Evolutionary conservation across 495 filamentous ascomycete species (phyloP).

Genomic region (Hypoxylon lienhwacheense): DNA sequence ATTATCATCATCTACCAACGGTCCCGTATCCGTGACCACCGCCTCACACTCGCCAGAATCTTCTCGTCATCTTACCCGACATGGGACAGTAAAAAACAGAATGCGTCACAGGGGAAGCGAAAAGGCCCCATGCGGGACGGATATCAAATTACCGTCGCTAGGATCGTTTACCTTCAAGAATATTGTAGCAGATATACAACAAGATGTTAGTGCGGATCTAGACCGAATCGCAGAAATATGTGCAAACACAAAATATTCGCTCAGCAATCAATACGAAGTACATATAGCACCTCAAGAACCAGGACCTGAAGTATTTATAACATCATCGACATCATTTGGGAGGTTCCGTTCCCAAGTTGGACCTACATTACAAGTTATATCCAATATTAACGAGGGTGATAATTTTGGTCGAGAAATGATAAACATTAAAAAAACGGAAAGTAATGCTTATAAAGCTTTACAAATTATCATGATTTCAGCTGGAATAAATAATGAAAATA

Average conservation of each 20-base stretch:
- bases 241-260: conserved; percentile 55
- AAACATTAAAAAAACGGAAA: conserved; percentile 43
- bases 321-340: conserved; percentile 10
- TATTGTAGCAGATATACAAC: conserved; percentile 56
- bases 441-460: conserved; percentile 54
- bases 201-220: conserved; percentile 50
- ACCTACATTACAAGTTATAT: conserved; percentile 53
- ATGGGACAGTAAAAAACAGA: conserved; percentile 31
- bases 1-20: conserved; percentile 27
- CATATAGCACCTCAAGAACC: conserved; percentile 58
- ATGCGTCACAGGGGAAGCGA: conserved; percentile 39
- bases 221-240: conserved; percentile 63
- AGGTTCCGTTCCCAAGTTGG: conserved; percentile 35
- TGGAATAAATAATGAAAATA: conserved; percentile 18
- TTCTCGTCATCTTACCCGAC: conserved; percentile 12
- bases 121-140: conserved; percentile 6
- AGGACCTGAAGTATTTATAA: conserved; percentile 42
- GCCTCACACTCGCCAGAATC: conserved; percentile 6
- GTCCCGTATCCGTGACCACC: conserved; percentile 13
- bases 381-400: no score
- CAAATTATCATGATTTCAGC: conserved; percentile 62
- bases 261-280: conserved; percentile 63
- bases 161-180: conserved; percentile 63
- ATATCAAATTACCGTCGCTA: conserved; percentile 50
- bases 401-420: conserved; percentile 55